Conservation (phyloP, 164 flowering plant species). For the Stephania yunnanensis region DNA sequence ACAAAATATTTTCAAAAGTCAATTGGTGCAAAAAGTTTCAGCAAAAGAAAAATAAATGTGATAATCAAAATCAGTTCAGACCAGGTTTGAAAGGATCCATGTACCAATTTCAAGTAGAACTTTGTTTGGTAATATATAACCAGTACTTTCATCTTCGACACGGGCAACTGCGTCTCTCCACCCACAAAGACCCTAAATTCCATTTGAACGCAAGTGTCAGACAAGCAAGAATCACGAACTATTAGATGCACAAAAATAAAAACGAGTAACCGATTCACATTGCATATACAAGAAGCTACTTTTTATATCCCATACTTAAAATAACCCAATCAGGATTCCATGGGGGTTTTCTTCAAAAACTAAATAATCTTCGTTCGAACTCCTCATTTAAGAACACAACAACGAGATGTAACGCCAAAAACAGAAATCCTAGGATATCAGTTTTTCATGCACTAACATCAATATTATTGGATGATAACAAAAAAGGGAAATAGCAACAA, state of each 20-base stretch:
- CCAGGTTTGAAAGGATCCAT: background rate
- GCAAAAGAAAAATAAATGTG: background rate
- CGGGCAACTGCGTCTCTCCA: constrained; percentile 96
- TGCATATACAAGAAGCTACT: background rate
- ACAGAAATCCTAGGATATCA: background rate
- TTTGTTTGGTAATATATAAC: constrained; percentile 90
- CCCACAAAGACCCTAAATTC: constrained; percentile 71
- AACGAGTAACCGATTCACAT: background rate
- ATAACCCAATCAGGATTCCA: background rate
- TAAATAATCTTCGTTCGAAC: background rate
- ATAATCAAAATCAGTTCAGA: background rate
- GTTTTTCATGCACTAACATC: background rate
- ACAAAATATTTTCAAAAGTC: constrained; percentile 8
- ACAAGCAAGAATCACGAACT: background rate
- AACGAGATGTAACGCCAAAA: too few species aligned
- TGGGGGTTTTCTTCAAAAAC: background rate
- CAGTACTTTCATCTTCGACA: constrained; percentile 98
- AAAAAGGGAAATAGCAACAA: constrained; percentile 9
- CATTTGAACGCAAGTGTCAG: background rate
- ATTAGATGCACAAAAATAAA: background rate
- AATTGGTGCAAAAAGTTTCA: background rate
- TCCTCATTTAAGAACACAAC: background rate
- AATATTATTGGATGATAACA: constrained; percentile 4
- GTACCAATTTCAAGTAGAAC: constrained; percentile 84
- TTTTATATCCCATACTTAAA: background rate